Base-by-base conservation (phyloP, 1,139 yeast species). In the Sugiyamaella japonica region DNA sequence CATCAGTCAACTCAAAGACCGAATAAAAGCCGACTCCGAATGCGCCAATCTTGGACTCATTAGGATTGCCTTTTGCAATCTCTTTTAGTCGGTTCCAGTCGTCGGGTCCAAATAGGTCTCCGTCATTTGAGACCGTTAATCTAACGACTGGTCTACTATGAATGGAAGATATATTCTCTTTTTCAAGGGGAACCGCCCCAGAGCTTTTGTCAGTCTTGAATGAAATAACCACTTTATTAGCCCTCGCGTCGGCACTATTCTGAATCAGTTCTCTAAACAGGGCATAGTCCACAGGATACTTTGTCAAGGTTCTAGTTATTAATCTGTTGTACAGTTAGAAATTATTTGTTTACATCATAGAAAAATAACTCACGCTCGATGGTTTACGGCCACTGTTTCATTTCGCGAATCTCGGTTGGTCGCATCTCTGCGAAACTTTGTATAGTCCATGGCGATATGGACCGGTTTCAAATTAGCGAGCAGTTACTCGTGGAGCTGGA, bases 1-100 rank as follows among this genome's bases (percentile, higher is more conserved):
- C 73, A 75, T 93, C 98, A 64, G 98, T 97, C 69, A 93, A 95
- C 78, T 93, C 89, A 83, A 93, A 93, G 63, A 91, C 84, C 43
- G 98, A 91, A 83, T 93, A 93, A 84, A 93, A 93, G 75, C 99
- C 99, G 63, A 93, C 98, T 80, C 99, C 99, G 81, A 93, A 93
- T 73, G 95, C 98, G 79, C 99, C 99, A 75, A 93, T 93, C 89
- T 93, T 93, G 58, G 96, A 85, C 61, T 91, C 98, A 74, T 93
- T 97, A 56, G 99, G 78, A 56, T 74, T 74, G 1, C 77, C 77
- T 50, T 73, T 71, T 1, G 77, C 77, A 53, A 74, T 74, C 53
- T 75, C 77, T 20, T 69, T 62, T 12, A 74, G 63, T 17, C 77
- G 66, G 42, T 60, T 65, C 77, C 77, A 74, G 55, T 74, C 77